phyloP scores from a whole-genome alignment of 2,329 filamentous ascomycete species.

The Aspergillus vadensis region DNA sequence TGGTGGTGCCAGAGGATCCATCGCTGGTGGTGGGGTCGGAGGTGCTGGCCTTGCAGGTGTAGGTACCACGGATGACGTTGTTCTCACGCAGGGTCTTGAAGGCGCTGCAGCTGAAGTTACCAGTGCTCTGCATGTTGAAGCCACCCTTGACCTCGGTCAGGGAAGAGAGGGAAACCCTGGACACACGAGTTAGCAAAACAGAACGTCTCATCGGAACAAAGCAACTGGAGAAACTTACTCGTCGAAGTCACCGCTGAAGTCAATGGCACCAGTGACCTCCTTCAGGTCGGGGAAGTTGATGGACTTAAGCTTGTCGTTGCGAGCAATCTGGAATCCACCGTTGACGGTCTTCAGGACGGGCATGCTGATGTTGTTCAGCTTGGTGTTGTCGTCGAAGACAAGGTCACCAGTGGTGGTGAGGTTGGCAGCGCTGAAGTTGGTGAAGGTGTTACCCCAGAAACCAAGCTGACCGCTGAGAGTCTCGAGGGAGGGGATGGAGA shows the following conservation, averaged over 20 bases:
- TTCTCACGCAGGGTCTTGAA: slow-evolving; percentile 52
- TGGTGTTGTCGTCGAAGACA: slow-evolving; percentile 58
- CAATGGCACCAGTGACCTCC: slow-evolving; percentile 75
- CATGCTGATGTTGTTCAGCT: slow-evolving; percentile 73
- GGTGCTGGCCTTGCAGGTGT: slow-evolving; percentile 45
- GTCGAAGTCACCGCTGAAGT: slow-evolving; percentile 81
- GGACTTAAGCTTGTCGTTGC: slow-evolving; percentile 74
- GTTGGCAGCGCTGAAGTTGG: slow-evolving; percentile 49
- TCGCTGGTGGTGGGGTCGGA: slow-evolving; percentile 40
- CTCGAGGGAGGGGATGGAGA: slow-evolving; percentile 72
- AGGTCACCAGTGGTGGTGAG: slow-evolving; percentile 54
- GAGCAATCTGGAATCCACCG: slow-evolving; percentile 82
- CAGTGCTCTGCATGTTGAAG: slow-evolving; percentile 69
- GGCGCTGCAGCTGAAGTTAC: slow-evolving; percentile 60
- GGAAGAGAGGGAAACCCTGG: slow-evolving; percentile 69
- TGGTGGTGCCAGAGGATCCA: slow-evolving; percentile 35
- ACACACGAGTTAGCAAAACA: slow-evolving; percentile 38
- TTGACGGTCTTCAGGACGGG: slow-evolving; percentile 67
- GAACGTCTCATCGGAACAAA: neutral
- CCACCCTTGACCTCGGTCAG: slow-evolving; percentile 70
- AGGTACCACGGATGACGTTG: slow-evolving; percentile 51
- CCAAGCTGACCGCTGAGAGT: slow-evolving; percentile 76
- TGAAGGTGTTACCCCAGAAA: slow-evolving; percentile 72
- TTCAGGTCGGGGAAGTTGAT: slow-evolving; percentile 70
- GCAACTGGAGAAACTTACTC: slow-evolving; percentile 60